phyloP scores from a whole-genome alignment of 2,329 filamentous ascomycete species.

The Colletotrichum sublineola region DNA sequence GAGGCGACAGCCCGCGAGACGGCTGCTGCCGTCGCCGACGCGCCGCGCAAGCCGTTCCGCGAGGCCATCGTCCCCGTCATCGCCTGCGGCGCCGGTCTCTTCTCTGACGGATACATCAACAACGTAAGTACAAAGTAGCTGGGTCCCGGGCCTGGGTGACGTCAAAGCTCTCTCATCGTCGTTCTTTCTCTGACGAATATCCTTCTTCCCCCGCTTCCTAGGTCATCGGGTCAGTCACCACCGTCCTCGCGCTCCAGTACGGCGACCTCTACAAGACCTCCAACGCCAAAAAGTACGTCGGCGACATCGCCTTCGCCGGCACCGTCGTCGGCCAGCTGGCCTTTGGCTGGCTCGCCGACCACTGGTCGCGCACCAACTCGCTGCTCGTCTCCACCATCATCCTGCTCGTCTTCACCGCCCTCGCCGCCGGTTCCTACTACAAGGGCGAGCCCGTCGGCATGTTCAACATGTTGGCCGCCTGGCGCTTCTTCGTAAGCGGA shows the following conservation, averaged over 20 bases:
- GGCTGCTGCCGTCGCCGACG: neutral
- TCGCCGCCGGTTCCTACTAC: conserved; percentile 82
- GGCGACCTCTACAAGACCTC: conserved; percentile 76
- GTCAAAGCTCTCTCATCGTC: too few relatives aligned
- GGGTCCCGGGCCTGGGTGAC: too few relatives aligned
- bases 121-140: conserved; percentile 65
- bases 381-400: conserved; percentile 86
- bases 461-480: conserved; percentile 82
- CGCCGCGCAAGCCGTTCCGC: conserved; percentile 30
- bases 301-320: conserved; percentile 87
- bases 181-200: too few relatives aligned
- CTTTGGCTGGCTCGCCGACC: conserved; percentile 86
- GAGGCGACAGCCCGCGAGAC: conserved; percentile 14
- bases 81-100: conserved; percentile 89
- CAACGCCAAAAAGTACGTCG: conserved; percentile 78
- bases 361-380: conserved; percentile 86
- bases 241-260: conserved; percentile 79
- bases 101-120: conserved; percentile 93
- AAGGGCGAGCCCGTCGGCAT: conserved; percentile 77
- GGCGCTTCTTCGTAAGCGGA: conserved; percentile 81
- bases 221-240: conserved; percentile 91
- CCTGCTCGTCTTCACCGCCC: conserved; percentile 85
- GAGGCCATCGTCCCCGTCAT: conserved; percentile 73
- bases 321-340: conserved; percentile 85
- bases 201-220: too few relatives aligned